Conservation (phyloP, 2,329 filamentous ascomycete genomes). For the Colletotrichum sansevieriae region DNA sequence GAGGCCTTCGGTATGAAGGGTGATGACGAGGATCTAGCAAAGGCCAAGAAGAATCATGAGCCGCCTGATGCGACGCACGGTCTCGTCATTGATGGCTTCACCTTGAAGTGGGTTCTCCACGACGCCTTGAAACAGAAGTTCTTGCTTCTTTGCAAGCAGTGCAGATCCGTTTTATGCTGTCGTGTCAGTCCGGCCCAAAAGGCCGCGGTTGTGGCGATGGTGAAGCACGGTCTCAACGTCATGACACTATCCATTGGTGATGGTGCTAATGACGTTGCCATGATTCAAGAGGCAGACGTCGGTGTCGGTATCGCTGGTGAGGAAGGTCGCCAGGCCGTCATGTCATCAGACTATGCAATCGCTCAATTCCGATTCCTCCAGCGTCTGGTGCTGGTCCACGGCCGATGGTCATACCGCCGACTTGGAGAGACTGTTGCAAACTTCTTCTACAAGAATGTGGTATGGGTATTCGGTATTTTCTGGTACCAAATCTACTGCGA, state of each 20-base stretch:
- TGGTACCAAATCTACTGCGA: conserved; percentile 98
- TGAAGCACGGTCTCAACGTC: conserved; percentile 93
- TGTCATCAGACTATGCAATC: conserved; percentile 97
- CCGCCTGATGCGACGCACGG: conserved; percentile 90
- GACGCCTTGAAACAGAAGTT: conserved; percentile 91
- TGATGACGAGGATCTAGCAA: conserved; percentile 84
- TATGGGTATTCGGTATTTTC: conserved; percentile 97
- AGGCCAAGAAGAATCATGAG: conserved; percentile 85
- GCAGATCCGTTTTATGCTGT: conserved; percentile 95
- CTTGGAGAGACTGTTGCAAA: conserved; percentile 95
- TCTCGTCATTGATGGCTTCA: conserved; percentile 94
- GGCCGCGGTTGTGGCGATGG: conserved; percentile 95
- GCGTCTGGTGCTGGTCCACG: conserved; percentile 88
- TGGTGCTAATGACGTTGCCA: conserved; percentile 95
- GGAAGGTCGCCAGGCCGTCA: conserved; percentile 91
- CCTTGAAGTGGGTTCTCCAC: conserved; percentile 87
- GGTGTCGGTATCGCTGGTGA: conserved; percentile 95
- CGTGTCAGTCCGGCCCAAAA: conserved; percentile 98
- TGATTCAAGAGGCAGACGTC: conserved; percentile 98
- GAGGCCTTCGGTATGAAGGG: conserved; percentile 82
- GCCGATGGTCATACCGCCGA: conserved; percentile 95
- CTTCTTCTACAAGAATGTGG: conserved; percentile 99
- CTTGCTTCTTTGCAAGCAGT: conserved; percentile 94
- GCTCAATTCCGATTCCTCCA: conserved; percentile 93
- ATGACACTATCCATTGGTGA: conserved; percentile 96